Conservation (phyloP, 2,329 filamentous ascomycete genomes). For the Phialocephala sp. region DNA sequence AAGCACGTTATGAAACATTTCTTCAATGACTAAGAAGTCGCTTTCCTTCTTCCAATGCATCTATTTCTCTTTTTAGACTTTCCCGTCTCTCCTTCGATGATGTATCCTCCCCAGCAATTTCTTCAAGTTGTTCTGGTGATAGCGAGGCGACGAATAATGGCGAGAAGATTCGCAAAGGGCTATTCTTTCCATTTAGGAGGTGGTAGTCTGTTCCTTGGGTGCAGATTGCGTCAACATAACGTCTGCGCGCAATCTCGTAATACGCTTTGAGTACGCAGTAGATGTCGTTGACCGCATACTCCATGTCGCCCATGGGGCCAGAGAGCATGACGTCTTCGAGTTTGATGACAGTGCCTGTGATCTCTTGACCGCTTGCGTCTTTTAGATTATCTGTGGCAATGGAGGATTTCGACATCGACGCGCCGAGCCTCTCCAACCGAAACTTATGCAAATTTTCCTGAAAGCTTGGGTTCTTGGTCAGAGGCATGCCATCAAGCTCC, state of each 20-base stretch:
- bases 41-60: constrained; percentile 17
- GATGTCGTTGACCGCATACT: constrained; percentile 55
- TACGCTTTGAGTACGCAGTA: constrained; percentile 66
- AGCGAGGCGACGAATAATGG: constrained; percentile 47
- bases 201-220: constrained; percentile 10
- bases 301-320: constrained; percentile 39
- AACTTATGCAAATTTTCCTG: constrained; percentile 42
- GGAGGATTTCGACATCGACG: too few species aligned
- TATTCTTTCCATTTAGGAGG: not conserved
- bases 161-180: constrained; percentile 28
- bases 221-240: constrained; percentile 67
- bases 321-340: not conserved
- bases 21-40: too few species aligned
- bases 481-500: constrained; percentile 52
- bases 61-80: constrained; percentile 10
- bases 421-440: not conserved
- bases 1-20: too few species aligned
- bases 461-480: constrained; percentile 61
- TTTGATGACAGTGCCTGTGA: not conserved
- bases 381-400: too few species aligned
- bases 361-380: not conserved
- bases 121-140: constrained; percentile 13
- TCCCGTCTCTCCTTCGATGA: not conserved
- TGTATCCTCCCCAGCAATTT: constrained; percentile 21
- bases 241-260: constrained; percentile 64